These are phyloP conservation scores for Neurospora sp. DNA, from an alignment of 495 filamentous ascomycete genomes.

Conservation along the genomic window DNA sequence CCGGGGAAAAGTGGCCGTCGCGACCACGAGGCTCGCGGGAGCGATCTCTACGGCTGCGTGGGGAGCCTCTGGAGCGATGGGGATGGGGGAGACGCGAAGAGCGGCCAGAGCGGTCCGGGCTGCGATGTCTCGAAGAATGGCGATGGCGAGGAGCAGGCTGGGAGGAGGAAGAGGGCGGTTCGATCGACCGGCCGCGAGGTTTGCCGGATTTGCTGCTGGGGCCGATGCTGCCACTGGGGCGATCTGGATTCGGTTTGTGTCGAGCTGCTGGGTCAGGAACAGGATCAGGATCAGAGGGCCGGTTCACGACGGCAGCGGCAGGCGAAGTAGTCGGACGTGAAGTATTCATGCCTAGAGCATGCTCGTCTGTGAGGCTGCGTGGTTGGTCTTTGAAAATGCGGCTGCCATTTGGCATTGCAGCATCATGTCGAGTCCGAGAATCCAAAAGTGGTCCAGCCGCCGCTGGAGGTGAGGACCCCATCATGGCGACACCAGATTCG, in stretches of 20 bases:
- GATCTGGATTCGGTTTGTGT: background rate
- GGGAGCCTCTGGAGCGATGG: constrained; percentile 7
- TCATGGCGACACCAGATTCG: constrained; percentile 23
- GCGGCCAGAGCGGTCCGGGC: constrained; percentile 22
- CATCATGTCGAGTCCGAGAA: constrained; percentile 17
- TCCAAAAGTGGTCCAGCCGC: constrained; percentile 2
- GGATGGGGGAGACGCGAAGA: constrained; percentile 19
- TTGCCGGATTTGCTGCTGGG: constrained; percentile 9
- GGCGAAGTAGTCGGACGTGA: constrained; percentile 23
- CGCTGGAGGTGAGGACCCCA: constrained; percentile 17
- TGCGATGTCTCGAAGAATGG: constrained; percentile 20
- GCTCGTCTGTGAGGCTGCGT: constrained; percentile 17
- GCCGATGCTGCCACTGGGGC: background rate
- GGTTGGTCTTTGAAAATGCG: constrained; percentile 15
- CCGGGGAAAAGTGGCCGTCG: constrained; percentile 18
- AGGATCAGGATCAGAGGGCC: constrained; percentile 10
- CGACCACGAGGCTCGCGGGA: constrained; percentile 26
- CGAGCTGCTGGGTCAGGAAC: constrained; percentile 2
- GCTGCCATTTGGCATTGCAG: constrained; percentile 27
- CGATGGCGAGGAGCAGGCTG: constrained; percentile 8
- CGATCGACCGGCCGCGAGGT: constrained; percentile 5
- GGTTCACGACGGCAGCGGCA: constrained; percentile 20
- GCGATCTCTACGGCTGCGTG: constrained; percentile 19
- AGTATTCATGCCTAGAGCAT: constrained; percentile 31
- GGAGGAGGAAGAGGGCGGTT: constrained; percentile 6